Base-by-base conservation (phyloP, 208 protist genomes). In the Naegleria fowleri region DNA sequence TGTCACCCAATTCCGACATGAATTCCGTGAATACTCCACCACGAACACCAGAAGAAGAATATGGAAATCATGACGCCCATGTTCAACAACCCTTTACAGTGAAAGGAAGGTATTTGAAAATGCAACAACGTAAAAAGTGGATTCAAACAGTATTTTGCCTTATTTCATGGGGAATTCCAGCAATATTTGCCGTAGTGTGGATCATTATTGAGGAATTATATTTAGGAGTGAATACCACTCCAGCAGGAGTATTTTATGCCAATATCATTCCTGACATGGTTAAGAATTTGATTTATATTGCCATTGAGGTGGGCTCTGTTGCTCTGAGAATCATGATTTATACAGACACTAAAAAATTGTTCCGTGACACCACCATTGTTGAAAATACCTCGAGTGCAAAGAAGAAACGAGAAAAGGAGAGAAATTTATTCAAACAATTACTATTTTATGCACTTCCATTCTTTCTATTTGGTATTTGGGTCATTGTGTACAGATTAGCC, bases 231-330 rank as follows among this genome's bases (percentile, higher is more conserved):
- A 15, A 67, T 2, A 67, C 19, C 22, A 29, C 55, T 22, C 55
- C 33, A 39, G 15, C 11, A 84, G 38, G 33, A 38, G 33, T 40
- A 3, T 84, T 84, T 40, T 40, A 38, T 33, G 76, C 76, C 16
- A 84, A 84, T 40, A 84, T 84, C 38, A 84, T 84, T 84, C 76
- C 76, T 41, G 76, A 84, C 29, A 36, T 84, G 11, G 76, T 40
- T 39, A 84, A 84, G 76, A 84, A 84, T 40, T 38, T 84, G 29
- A 84, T 40, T 3, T 84, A 84, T 40, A 40, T 84, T 84, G 29
- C 76, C 11, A 84, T 84, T 41, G 76, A 84, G 29, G 76, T 84
- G 0, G 29, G 25, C 4, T 41, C 29, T 16, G 22, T 84, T 0
- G 76, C 38, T 19, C 11, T 84, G 29, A 84, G 76, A 84, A 84